phyloP scores from a whole-genome alignment of 441 rosid genomes.

The Metrosideros polymorpha region DNA sequence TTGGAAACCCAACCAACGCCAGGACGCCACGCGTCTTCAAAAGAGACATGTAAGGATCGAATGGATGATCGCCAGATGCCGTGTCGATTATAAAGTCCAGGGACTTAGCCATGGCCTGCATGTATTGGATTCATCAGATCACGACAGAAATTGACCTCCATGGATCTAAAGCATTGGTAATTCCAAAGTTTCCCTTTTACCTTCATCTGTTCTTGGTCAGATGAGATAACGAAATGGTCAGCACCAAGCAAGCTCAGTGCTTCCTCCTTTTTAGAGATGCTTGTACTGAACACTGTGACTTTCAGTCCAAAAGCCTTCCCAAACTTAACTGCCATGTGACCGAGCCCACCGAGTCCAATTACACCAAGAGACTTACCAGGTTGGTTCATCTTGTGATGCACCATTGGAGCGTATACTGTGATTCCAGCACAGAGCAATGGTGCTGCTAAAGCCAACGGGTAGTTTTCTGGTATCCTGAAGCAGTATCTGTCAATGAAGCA shows the following conservation, averaged over 20 bases:
- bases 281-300: slow-evolving; percentile 84
- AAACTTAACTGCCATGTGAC: slow-evolving; percentile 95
- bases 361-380: slow-evolving; percentile 79
- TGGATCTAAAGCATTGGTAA: neutral
- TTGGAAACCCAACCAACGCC: slow-evolving; percentile 69
- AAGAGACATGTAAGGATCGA: slow-evolving; percentile 71
- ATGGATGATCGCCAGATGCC: slow-evolving; percentile 80
- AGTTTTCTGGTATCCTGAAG: slow-evolving; percentile 51
- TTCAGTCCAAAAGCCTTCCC: slow-evolving; percentile 89
- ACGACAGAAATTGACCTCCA: neutral
- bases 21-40: slow-evolving; percentile 56
- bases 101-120: slow-evolving; percentile 52
- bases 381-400: slow-evolving; percentile 74
- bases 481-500: slow-evolving; percentile 55
- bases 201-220: slow-evolving; percentile 77
- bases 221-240: slow-evolving; percentile 54
- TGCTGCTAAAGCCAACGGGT: slow-evolving; percentile 71
- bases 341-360: slow-evolving; percentile 90
- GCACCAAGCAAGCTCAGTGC: slow-evolving; percentile 65
- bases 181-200: slow-evolving; percentile 13
- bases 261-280: slow-evolving; percentile 70
- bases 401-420: slow-evolving; percentile 82
- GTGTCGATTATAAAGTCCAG: slow-evolving; percentile 75
- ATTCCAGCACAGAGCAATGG: slow-evolving; percentile 92
- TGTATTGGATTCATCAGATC: neutral